Evolutionary conservation across 805 yeast species (phyloP).

Genomic region (Lipomyces orientalis): DNA sequence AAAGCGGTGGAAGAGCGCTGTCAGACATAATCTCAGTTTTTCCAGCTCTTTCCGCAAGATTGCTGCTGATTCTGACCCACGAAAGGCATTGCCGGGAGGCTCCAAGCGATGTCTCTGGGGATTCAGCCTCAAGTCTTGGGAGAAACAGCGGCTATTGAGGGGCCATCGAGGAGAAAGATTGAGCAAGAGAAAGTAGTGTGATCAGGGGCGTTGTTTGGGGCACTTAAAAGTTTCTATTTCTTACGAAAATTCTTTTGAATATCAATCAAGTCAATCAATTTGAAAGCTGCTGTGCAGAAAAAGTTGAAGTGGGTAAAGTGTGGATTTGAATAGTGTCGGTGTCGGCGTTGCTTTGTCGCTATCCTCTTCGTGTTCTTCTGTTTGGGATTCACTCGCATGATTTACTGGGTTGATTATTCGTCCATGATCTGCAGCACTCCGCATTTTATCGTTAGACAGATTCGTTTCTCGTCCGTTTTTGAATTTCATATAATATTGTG

Average conservation of each 20-base stretch:
- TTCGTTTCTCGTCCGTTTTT: background rate
- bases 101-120: slow-evolving; percentile 16
- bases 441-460: background rate
- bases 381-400: background rate
- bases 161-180: slow-evolving; percentile 12
- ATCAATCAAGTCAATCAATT: background rate
- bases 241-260: background rate
- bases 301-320: background rate
- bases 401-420: background rate
- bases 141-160: slow-evolving; percentile 6
- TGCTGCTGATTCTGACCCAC: slow-evolving; percentile 3
- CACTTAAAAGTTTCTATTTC: background rate
- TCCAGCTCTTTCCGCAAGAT: slow-evolving; percentile 17
- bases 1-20: slow-evolving; percentile 24
- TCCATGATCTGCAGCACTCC: background rate
- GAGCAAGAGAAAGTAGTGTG: slow-evolving; percentile 1
- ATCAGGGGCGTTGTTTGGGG: background rate
- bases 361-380: background rate
- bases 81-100: background rate
- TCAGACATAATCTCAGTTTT: slow-evolving; percentile 18
- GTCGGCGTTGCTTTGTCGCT: slow-evolving; percentile 1
- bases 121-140: slow-evolving; percentile 14
- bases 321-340: background rate
- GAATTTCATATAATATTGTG: background rate
- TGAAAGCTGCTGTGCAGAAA: background rate